Evolutionary conservation across 352 stramenopile genomes (phyloP), one percentile per base, ranked within the genome.

Genomic region (Phytophthora europaea): DNA sequence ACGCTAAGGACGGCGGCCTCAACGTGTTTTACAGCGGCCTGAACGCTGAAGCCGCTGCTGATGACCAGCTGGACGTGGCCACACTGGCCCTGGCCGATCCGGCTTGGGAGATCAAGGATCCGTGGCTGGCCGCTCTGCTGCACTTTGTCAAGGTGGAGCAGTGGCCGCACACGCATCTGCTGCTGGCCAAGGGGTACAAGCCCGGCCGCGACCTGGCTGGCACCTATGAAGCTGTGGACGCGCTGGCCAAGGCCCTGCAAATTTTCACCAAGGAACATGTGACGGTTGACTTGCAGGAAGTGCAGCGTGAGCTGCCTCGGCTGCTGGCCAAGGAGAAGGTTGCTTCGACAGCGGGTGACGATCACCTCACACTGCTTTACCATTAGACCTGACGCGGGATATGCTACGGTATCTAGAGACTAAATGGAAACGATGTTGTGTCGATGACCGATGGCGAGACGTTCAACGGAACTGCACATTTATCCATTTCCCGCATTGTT

Each of bases 141-240:
- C 84, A 91, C 38, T 71, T 89, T 23, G 67, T 89, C 38, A 79
- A 82, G 55, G 73, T 89, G 33, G 84, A 92, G 62, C 77, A 85
- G 43, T 74, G 77, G 55, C 79, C 80, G 43, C 48, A 59, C 51
- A 84, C 78, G n/a, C 79, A 90, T 45, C 55, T 92, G 54, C 55
- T 93, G 59, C 65, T 92, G 16, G 73, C 76, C 33, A 93, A 93
- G 55, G 86, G 84, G 43, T 90, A 93, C 78, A 82, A 83, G 15
- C 86, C 86, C 4, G 83, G 86, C 26, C 83, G 80, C 47, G 71
- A 90, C 31, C 61, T 83, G 62, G 62, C 72, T 0, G 84, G 73
- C 5, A 90, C 79, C 2, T 82, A 88, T 18, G 85, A 93, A 45
- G 85, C 83, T 3, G 70, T 82, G 23, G 73, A 84, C 15, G 67